These are phyloP conservation scores for Sporobolomyces pararoseus DNA, from an alignment of 768 basidiomycete genomes.

Conservation along the genomic window DNA sequence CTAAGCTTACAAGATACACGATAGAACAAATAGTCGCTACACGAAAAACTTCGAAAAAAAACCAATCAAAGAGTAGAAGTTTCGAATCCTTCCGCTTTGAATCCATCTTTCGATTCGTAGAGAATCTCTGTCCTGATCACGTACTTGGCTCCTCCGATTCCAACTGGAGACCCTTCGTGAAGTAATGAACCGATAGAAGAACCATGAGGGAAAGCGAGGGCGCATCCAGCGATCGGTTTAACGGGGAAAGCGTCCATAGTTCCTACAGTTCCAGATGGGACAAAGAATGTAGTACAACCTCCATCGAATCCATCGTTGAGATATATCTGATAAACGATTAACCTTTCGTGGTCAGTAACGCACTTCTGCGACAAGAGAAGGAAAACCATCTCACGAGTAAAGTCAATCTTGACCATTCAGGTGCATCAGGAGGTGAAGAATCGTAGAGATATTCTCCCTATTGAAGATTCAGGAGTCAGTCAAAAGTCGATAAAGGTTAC, in stretches of 20 bases:
- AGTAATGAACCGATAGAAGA: constrained; percentile 19
- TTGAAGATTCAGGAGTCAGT: neutral
- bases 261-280: constrained; percentile 53
- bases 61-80: constrained; percentile 14
- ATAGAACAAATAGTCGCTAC: too few species aligned
- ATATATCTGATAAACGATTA: constrained; percentile 57
- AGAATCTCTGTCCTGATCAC: constrained; percentile 37
- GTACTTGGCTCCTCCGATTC: constrained; percentile 34
- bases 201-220: constrained; percentile 54
- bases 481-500: neutral
- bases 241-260: constrained; percentile 56
- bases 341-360: too few species aligned
- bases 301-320: constrained; percentile 56
- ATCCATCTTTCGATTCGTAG: constrained; percentile 11
- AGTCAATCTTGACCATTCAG: constrained; percentile 39
- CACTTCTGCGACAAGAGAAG: too few species aligned
- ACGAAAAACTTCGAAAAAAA: too few species aligned
- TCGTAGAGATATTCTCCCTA: constrained; percentile 56
- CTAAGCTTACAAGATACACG: neutral
- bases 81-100: constrained; percentile 17
- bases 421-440: constrained; percentile 44
- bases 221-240: constrained; percentile 55
- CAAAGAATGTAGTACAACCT: constrained; percentile 60
- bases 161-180: constrained; percentile 39
- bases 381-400: constrained; percentile 27